Base-by-base conservation (phyloP, 768 basidiomycete species). In the Mycena galericulata region DNA sequence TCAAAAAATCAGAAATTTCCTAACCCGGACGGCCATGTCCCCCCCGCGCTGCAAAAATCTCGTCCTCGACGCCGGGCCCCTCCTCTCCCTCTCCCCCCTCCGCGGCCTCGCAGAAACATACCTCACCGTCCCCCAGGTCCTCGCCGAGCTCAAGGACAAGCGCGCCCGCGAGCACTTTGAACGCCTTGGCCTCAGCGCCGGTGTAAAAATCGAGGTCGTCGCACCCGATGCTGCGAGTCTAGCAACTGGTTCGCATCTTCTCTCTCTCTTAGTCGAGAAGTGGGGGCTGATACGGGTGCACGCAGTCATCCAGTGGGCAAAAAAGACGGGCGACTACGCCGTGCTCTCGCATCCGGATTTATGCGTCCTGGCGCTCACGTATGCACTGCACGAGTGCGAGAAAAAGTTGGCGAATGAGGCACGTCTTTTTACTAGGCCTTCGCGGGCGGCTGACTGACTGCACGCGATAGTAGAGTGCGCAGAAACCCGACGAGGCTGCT, bases 291-390 rank as follows among this genome's bases (percentile, higher is more conserved):
- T 12, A n/a, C n/a, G 34, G 14, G 17, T 32, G 6, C 32, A 4
- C 53, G 38, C 75, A 98, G 98, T 97, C 5, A 94, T 93, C 62
- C 91, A 92, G 68, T 91, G 90, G 79, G 95, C 98, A 4, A 97
- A 96, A 84, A 94, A 94, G 84, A 97, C 97, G 0, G 98, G 98
- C 77, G 98, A 99, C 80, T 97, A 96, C 76, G 84, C 94, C 46
- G 97, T 96, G 51, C 85, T 99, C 41, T 98, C 96, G 17, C 88
- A 92, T 78, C 87, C 96, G 17, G 98, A 99, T 89, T 78, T 99
- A 45, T 91, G 92, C 73, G 90, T 99, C 40, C 80, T 99, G 55
- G 97, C 98, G 1, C 83, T 99, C 72, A 95, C 96, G 8, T 90
- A 93, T 76, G 86, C 90, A 26, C 81, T 97, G 62, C 89, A 95